Evolutionary conservation across 495 filamentous ascomycete genomes (phyloP).

Genomic region (Cercophora samala): DNA sequence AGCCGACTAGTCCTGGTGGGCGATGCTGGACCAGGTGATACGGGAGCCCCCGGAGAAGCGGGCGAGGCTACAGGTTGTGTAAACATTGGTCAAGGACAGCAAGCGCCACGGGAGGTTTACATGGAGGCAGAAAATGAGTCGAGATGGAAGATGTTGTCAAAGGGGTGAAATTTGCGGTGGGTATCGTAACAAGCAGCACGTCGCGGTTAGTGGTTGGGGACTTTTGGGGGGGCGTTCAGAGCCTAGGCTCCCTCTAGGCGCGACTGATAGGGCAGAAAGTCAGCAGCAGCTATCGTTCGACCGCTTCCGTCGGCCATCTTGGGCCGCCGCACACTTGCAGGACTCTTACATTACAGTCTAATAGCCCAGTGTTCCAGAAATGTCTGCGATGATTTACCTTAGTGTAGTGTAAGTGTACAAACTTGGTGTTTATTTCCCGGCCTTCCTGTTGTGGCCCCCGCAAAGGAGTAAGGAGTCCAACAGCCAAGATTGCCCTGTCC

Average conservation of each 20-base stretch:
- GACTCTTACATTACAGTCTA: not conserved
- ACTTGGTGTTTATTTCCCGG: too few relatives aligned
- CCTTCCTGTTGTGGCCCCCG: too few relatives aligned
- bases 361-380: not conserved
- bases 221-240: not conserved
- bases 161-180: constrained; percentile 12
- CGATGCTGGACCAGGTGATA: constrained; percentile 45
- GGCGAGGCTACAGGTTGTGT: constrained; percentile 48
- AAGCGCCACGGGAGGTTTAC: not conserved
- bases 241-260: not conserved
- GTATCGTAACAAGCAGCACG: constrained; percentile 12
- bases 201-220: constrained; percentile 8
- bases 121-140: not conserved
- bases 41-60: constrained; percentile 41
- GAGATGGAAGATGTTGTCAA: not conserved
- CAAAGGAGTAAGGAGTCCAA: not conserved
- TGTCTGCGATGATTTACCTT: not conserved
- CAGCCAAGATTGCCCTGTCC: not conserved
- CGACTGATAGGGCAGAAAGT: not conserved
- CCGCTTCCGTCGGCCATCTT: constrained; percentile 12
- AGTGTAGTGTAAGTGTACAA: too few relatives aligned
- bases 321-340: constrained; percentile 7
- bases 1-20: constrained; percentile 59
- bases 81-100: constrained; percentile 48
- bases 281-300: not conserved